These are phyloP conservation scores for Heterobasidion parviporum DNA, from an alignment of 1,284 basidiomycete species.

Conservation along the genomic window DNA sequence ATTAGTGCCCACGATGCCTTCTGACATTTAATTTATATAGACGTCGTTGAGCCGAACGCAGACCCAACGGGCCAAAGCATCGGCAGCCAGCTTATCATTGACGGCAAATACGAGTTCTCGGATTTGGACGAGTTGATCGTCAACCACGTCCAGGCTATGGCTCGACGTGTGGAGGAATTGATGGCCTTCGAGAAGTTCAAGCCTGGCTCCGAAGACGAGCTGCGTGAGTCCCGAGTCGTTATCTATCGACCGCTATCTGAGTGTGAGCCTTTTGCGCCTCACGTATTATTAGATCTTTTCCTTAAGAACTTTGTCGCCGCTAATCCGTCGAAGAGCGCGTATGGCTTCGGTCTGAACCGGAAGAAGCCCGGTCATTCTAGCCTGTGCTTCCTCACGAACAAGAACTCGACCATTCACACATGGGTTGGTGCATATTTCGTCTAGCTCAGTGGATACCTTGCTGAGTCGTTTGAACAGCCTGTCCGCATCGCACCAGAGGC, in stretches of 20 bases:
- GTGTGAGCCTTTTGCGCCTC: neutral
- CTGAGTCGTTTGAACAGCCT: conserved; percentile 34
- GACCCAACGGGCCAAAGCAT: conserved; percentile 62
- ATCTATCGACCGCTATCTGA: neutral
- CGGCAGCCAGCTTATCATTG: conserved; percentile 74
- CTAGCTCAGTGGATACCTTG: conserved; percentile 3
- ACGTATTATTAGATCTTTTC: conserved; percentile 57
- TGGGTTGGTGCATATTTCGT: conserved; percentile 65
- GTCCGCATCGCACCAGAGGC: conserved; percentile 86
- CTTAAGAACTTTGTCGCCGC: conserved; percentile 87
- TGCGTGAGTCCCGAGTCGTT: conserved; percentile 52
- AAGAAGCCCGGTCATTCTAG: conserved; percentile 90
- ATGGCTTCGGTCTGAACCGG: conserved; percentile 91
- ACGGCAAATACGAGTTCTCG: conserved; percentile 77
- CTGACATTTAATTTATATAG: conserved; percentile 29
- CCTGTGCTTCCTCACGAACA: conserved; percentile 90
- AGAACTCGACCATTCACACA: conserved; percentile 82
- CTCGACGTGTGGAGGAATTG: conserved; percentile 89
- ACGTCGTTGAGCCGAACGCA: conserved; percentile 84
- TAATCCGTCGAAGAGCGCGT: conserved; percentile 91
- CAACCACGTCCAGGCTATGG: conserved; percentile 94
- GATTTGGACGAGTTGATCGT: conserved; percentile 98
- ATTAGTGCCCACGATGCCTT: neutral
- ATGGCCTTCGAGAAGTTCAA: conserved; percentile 97
- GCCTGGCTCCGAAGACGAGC: conserved; percentile 77